Base-by-base conservation (phyloP, 2,329 filamentous ascomycete species). In the Colletotrichum australisinense region DNA sequence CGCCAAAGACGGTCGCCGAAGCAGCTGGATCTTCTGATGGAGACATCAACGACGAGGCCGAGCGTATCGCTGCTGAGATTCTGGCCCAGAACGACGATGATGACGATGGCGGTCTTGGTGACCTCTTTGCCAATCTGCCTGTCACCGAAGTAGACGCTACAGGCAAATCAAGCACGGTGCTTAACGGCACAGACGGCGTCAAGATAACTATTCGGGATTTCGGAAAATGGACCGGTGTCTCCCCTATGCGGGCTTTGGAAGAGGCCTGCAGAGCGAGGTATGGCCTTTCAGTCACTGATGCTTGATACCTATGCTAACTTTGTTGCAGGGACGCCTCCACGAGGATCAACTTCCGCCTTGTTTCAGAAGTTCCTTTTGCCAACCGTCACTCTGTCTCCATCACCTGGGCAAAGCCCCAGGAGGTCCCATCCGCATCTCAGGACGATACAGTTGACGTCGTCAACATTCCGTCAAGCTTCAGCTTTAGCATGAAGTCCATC, bases 221-320 rank as follows among this genome's bases (percentile, higher is more conserved):
- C 86, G 95, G 94, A 1, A 95, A 94, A 81, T 92, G 91, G 86
- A 89, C 90, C 16, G 95, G 96, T 8, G 83, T 97, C 35, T 93
- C 86, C 77, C 95, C 96, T 19, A 90, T 91, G 74, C 89, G 93
- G 76, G 88, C 94, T 32, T 84, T 98, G 14, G 95, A 98, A 81
- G 95, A 98, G 81, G 90, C 94, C n/a, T 97, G 95, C 80, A 92
- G 93, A 77, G 90, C 95, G 75, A 93, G 93, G 93, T 93, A 82
- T 76, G 81, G 78, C 19, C 32, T 59, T 30, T 46, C 28, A 11
- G n/a, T 8, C 32, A 5, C 28, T 42, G 8, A n/a, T 26, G 66
- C 14, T 28, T 11, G 14, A 9, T 38, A 9, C 28, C 46, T 22
- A n/a, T 24, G 32, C 46, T 74, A 24, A 77, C 70, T 28, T 58